A percentile compares a stretch with the other conserved stretches of the same genome.
Evolutionary conservation across 495 filamentous ascomycete species (phyloP).

Genomic region (Pyrenula aspistea): DNA sequence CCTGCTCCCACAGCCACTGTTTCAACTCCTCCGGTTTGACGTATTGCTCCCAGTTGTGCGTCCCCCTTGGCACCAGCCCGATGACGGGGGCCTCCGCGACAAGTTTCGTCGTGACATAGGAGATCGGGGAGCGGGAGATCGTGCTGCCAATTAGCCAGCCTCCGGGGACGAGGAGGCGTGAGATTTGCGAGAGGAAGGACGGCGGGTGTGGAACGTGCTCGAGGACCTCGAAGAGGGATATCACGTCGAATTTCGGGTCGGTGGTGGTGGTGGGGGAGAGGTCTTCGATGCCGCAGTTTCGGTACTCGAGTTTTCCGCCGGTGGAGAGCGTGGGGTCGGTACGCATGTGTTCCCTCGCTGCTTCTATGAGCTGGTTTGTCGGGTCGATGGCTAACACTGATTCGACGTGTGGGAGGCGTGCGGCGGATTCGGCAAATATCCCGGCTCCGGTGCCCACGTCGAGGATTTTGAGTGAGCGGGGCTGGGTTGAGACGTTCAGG

Average conservation of each 20-base stretch:
- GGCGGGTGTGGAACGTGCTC: conserved; percentile 73
- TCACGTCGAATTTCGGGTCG: conserved; percentile 47
- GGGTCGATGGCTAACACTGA: conserved; percentile 80
- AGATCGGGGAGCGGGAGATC: conserved; percentile 76
- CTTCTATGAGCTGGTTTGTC: conserved; percentile 58
- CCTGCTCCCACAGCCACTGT: background rate
- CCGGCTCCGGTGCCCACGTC: conserved; percentile 95
- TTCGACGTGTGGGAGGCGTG: conserved; percentile 50
- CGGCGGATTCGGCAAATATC: conserved; percentile 89
- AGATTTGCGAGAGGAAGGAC: conserved; percentile 54
- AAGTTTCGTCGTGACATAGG: conserved; percentile 83
- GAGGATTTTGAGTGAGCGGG: conserved; percentile 50
- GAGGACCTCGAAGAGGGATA: conserved; percentile 86
- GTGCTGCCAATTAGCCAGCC: conserved; percentile 89
- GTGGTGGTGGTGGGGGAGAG: conserved; percentile 16
- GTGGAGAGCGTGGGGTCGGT: conserved; percentile 44
- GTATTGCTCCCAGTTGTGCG: conserved; percentile 94
- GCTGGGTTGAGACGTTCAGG: conserved; percentile 5
- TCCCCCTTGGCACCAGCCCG: conserved; percentile 77
- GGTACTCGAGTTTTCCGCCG: conserved; percentile 50
- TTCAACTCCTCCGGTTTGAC: conserved; percentile 64
- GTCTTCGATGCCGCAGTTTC: conserved; percentile 59
- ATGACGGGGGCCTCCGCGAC: conserved; percentile 72
- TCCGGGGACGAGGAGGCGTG: conserved; percentile 70
- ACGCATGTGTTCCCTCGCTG: conserved; percentile 64